Evolutionary conservation across 2,329 filamentous ascomycete species (phyloP).

Genomic region (Fusarium fujikuroi): DNA sequence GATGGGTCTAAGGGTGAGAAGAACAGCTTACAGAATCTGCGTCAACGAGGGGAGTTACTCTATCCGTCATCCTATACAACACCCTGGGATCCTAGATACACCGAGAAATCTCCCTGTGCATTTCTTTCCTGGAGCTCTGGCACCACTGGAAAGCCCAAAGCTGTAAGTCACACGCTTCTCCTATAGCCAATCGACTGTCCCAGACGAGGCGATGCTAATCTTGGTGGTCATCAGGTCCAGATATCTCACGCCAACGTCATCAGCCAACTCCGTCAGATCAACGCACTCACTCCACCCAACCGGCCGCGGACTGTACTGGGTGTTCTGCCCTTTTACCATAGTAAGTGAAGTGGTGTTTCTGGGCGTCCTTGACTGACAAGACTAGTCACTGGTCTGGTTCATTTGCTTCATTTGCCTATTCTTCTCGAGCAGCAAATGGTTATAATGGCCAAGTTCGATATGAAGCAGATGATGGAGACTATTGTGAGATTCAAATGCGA

Average conservation of each 20-base stretch:
- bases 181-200: fast-evolving
- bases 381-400: background rate
- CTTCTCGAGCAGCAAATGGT: background rate
- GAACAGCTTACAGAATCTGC: background rate
- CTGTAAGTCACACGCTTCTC: background rate
- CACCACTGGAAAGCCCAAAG: background rate
- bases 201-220: fast-evolving
- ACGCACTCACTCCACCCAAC: background rate
- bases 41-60: background rate
- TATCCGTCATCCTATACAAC: background rate
- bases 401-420: background rate
- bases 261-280: background rate
- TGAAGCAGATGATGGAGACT: background rate
- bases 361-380: fast-evolving
- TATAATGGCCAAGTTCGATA: background rate
- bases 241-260: background rate
- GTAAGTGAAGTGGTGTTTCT: fast-evolving
- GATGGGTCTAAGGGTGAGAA: fast-evolving
- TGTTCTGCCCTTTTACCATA: background rate
- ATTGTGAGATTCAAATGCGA: background rate
- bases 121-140: background rate
- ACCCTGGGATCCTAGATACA: background rate
- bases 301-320: background rate
- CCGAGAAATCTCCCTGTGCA: background rate
- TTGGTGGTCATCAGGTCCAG: background rate